Percentiles rank a stretch among this genome's conserved stretches.
These are phyloP conservation scores for Talaromyces sp. DNA, from an alignment of 2,329 filamentous ascomycete species.

Conservation along the genomic window DNA sequence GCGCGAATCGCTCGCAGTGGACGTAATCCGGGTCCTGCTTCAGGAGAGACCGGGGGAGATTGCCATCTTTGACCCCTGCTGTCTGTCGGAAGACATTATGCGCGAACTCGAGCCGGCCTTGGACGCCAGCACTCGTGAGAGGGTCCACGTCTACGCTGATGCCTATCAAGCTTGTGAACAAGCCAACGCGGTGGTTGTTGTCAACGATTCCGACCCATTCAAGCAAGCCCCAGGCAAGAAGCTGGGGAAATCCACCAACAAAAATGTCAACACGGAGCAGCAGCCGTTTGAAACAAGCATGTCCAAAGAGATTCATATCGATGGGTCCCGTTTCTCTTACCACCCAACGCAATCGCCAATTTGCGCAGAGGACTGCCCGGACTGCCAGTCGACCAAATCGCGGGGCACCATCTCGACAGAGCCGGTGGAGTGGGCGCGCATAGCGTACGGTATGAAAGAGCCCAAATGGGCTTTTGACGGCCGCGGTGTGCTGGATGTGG, in stretches of 20 bases:
- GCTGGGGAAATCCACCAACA: not conserved
- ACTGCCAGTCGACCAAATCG: conserved; percentile 18
- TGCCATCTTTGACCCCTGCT: conserved; percentile 62
- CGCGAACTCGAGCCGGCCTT: conserved; percentile 29
- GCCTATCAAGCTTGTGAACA: conserved; percentile 42
- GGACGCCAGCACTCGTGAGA: not conserved
- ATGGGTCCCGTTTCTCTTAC: conserved; percentile 15
- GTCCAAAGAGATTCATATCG: conserved; percentile 4
- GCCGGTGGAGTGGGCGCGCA: conserved; percentile 41
- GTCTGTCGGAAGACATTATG: conserved; percentile 32
- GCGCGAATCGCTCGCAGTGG: conserved; percentile 63
- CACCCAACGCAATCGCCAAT: conserved; percentile 16
- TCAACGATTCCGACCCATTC: conserved; percentile 53
- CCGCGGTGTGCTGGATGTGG: conserved; percentile 28
- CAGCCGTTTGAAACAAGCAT: not conserved
- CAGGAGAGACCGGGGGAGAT: conserved; percentile 61
- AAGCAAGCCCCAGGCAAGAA: conserved; percentile 21
- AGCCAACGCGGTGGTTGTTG: conserved; percentile 45
- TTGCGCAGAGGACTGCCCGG: conserved; percentile 21
- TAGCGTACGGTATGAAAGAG: conserved; percentile 40
- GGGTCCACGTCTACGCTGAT: conserved; percentile 36
- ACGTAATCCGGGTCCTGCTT: conserved; percentile 61
- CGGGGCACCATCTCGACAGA: conserved; percentile 17
- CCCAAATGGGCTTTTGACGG: conserved; percentile 50
- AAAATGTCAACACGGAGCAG: not conserved